Evolutionary conservation across 169 alveolate genomes (phyloP), one percentile per base, ranked within the genome.

Genomic region (Plasmodium vivax): DNA sequence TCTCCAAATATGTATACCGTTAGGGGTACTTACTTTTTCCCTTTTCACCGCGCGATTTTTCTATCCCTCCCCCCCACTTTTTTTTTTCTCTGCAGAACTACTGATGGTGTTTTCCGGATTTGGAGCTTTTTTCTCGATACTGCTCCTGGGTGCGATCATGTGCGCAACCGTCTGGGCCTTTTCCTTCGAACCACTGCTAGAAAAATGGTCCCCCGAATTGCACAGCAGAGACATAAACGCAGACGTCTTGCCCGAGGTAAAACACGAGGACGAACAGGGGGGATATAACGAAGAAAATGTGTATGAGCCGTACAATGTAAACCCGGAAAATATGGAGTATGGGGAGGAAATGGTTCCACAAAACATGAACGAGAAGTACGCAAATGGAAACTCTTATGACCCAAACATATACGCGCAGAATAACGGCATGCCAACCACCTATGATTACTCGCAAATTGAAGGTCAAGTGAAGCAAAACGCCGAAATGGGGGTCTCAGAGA

Each of bases 161-260:
- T 94, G 98, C 85, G 98, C 97, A 56, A 96, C 98, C 27, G 92
- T 95, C 51, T 97, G 98, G 98, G 97, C 98, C 10, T 95, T 96
- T 90, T 82, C 96, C 47, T 97, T 97, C 87, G 98, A 97, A 94
- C 98, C 98, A 7, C 92, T 97, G 85, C 92, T 97, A 72, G 98
- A 97, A 83, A 93, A 95, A 84, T 96, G 98, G 97, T 93, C 98
- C 14, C 98, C 98, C 0, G 96, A 96, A 30, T 95, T 97, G 51
- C 98, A 97, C 95, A 93, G 97, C 79, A 95, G 98, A 81, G 97
- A 96, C 74, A 95, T 97, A 19, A 96, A 97, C 83, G 98, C 97
- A 27, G 97, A 97, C 82, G 95, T 97, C 75, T 95, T 96, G 43
- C 95, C 94, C 27, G 97, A 94, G 81, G n/a, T 85, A 51, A 85